Percentiles rank a stretch among this genome's conserved stretches.
These are phyloP conservation scores for Trichoderma sp. DNA, from an alignment of 2,329 filamentous ascomycete genomes.

Conservation along the genomic window DNA sequence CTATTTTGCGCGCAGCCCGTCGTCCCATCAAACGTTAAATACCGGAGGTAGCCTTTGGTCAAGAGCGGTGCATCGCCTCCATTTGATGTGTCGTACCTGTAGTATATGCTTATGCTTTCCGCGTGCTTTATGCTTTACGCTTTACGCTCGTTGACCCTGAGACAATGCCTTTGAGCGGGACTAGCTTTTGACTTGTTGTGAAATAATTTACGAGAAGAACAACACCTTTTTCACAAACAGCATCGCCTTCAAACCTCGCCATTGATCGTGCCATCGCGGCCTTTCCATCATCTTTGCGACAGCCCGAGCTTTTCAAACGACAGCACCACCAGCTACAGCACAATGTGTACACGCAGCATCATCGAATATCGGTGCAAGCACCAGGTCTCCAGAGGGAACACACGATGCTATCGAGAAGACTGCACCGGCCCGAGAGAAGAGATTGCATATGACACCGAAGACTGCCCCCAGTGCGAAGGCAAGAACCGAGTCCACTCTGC, in stretches of 20 bases:
- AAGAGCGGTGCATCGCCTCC: conserved; percentile 9
- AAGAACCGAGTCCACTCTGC: conserved; percentile 39
- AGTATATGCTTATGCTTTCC: neutral
- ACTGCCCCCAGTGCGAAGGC: conserved; percentile 44
- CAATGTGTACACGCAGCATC: conserved; percentile 43
- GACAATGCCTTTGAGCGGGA: conserved; percentile 1
- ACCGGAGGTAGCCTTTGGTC: conserved; percentile 2
- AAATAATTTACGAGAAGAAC: neutral
- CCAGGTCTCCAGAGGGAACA: conserved; percentile 42
- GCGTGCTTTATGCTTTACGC: neutral
- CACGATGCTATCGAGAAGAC: conserved; percentile 41
- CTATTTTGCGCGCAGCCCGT: conserved; percentile 26
- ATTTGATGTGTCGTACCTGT: neutral
- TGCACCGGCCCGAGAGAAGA: conserved; percentile 41
- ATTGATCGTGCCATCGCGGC: neutral
- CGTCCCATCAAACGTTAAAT: conserved; percentile 29
- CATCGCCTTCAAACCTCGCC: neutral
- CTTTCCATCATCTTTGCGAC: neutral
- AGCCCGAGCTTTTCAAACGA: neutral
- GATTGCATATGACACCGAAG: conserved; percentile 38
- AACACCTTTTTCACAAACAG: neutral
- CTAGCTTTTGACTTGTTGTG: conserved; percentile 7
- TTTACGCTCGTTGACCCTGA: conserved; percentile 19
- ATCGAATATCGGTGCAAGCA: conserved; percentile 46
- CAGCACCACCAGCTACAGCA: conserved; percentile 1